Evolutionary conservation across 371 early-diverging fungal genomes (phyloP).

Genomic region (Actinomortierella wolfii): DNA sequence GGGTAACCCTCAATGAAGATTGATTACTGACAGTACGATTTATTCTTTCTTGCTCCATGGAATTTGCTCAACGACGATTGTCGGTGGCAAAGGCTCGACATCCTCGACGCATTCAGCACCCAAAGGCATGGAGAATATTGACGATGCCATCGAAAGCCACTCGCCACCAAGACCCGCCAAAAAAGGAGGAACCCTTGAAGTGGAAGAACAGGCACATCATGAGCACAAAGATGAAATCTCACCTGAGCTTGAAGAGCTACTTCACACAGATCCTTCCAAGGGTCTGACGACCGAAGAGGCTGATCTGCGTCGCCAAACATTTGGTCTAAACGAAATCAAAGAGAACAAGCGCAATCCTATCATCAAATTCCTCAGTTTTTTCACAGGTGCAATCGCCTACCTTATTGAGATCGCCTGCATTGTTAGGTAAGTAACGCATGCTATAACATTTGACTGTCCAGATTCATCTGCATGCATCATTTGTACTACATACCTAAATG

Average conservation of each 20-base stretch:
- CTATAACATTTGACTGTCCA: too few species aligned
- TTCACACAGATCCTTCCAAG: conserved; percentile 71
- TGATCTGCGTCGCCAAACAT: conserved; percentile 56
- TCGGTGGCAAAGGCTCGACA: too few species aligned
- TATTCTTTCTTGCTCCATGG: too few species aligned
- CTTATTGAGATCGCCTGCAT: conserved; percentile 84
- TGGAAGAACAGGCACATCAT: conserved; percentile 63
- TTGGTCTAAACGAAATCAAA: conserved; percentile 77
- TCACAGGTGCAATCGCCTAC: conserved; percentile 87
- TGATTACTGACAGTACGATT: too few species aligned
- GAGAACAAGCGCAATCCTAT: conserved; percentile 85
- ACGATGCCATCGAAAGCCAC: too few species aligned
- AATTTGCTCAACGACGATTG: too few species aligned
- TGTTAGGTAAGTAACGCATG: too few species aligned
- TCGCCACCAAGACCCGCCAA: conserved; percentile 1
- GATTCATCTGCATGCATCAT: too few species aligned
- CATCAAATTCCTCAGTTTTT: conserved; percentile 87
- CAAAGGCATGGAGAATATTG: too few species aligned
- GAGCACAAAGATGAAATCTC: conserved; percentile 71
- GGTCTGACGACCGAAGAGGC: conserved; percentile 68
- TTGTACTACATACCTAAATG: too few species aligned
- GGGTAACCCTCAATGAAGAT: too few species aligned
- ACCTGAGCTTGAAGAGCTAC: conserved; percentile 69
- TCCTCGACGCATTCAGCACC: too few species aligned
- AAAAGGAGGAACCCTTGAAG: conserved; percentile 31